A percentile compares a stretch with the other conserved stretches of the same genome.
These are phyloP conservation scores for Colletotrichum abscissum DNA, from an alignment of 2,329 filamentous ascomycete species.

Conservation along the genomic window DNA sequence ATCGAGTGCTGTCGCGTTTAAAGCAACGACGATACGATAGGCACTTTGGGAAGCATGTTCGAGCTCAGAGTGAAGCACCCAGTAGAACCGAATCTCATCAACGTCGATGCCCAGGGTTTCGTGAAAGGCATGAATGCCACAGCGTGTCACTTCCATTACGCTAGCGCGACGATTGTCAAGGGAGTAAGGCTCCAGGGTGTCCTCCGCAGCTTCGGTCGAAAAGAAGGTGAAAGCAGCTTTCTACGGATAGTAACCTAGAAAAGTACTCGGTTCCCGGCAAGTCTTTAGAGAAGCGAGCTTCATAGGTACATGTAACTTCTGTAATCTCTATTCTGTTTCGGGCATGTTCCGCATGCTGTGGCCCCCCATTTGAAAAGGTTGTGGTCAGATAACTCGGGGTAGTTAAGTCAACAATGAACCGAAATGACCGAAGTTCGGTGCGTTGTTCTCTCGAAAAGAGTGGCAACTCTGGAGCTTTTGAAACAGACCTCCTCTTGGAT, in stretches of 20 bases:
- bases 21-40: conserved; percentile 40
- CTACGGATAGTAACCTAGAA: neutral
- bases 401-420: conserved; percentile 1
- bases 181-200: no score
- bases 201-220: neutral
- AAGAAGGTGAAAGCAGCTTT: neutral
- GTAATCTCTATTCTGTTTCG: neutral
- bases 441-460: conserved; percentile 16
- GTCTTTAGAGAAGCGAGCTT: neutral
- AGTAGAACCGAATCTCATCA: conserved; percentile 49
- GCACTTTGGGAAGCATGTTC: conserved; percentile 45
- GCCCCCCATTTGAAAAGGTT: no score
- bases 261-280: neutral
- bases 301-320: no score
- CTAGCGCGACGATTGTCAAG: neutral
- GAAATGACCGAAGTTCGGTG: conserved; percentile 21
- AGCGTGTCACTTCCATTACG: conserved; percentile 44
- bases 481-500: neutral
- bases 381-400: neutral
- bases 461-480: neutral
- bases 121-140: conserved; percentile 52
- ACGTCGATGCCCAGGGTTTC: conserved; percentile 52
- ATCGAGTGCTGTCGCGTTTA: neutral
- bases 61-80: conserved; percentile 44
- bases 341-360: neutral